Conservation (phyloP, 805 yeast genomes). For the Kodamaea nitidulidarum region DNA sequence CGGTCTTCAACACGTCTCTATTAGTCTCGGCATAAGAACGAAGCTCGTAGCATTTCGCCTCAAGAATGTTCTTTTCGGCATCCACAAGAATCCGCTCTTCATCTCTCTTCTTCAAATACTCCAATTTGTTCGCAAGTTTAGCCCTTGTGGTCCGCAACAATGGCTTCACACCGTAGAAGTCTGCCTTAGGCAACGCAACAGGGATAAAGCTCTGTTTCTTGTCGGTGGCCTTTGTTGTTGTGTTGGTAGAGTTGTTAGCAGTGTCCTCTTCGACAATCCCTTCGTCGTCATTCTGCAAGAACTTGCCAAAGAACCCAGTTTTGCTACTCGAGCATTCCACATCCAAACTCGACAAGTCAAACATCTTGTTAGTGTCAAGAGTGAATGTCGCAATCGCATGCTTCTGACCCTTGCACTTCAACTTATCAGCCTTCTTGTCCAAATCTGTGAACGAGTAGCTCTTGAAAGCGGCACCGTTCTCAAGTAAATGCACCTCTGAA, state of each 20-base stretch:
- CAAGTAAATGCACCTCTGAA: slow-evolving; percentile 31
- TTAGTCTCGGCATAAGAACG: slow-evolving; percentile 57
- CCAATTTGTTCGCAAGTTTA: slow-evolving; percentile 45
- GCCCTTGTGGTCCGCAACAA: slow-evolving; percentile 38
- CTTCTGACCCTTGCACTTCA: slow-evolving; percentile 38
- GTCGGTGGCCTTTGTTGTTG: slow-evolving; percentile 18
- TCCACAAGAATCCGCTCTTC: slow-evolving; percentile 50
- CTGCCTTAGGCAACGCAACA: slow-evolving; percentile 43
- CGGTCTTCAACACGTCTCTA: slow-evolving; percentile 34
- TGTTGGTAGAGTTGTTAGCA: slow-evolving; percentile 15
- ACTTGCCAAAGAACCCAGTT: slow-evolving; percentile 22
- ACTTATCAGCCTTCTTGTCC: slow-evolving; percentile 23
- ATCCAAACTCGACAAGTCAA: slow-evolving; percentile 42
- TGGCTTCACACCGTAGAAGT: slow-evolving; percentile 38
- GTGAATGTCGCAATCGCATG: slow-evolving; percentile 39
- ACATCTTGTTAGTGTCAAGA: slow-evolving; percentile 48
- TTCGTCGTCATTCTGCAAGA: slow-evolving; percentile 19
- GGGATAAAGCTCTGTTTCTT: slow-evolving; percentile 16
- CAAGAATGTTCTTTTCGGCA: slow-evolving; percentile 63
- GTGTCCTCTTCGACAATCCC: slow-evolving; percentile 18
- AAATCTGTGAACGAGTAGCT: slow-evolving; percentile 24
- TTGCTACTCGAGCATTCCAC: slow-evolving; percentile 37
- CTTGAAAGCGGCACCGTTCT: slow-evolving; percentile 35
- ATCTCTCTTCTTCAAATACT: slow-evolving; percentile 52
- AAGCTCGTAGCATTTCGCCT: slow-evolving; percentile 65